Percentiles rank a stretch among this genome's conserved stretches.
Conservation (phyloP, 2,329 filamentous ascomycete species). For the Fusarium xyrophilum region DNA sequence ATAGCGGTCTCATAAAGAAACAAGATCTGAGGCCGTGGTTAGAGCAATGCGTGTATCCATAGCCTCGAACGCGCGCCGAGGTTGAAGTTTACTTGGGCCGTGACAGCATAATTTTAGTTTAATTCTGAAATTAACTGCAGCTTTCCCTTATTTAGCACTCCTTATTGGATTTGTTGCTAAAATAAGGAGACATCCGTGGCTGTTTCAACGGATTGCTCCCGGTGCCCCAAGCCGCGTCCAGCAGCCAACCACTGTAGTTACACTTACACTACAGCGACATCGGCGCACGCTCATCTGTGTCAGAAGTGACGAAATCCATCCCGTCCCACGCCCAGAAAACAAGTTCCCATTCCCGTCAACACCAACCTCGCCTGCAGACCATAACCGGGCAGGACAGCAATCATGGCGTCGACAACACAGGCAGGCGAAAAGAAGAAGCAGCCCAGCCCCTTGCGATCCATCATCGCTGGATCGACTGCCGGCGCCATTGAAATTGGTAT, state of each 20-base stretch:
- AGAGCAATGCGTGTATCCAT: background rate
- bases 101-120: background rate
- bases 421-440: conserved; percentile 47
- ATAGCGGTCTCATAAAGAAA: background rate
- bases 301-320: conserved; percentile 39
- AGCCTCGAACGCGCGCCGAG: background rate
- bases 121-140: background rate
- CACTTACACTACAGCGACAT: conserved; percentile 35
- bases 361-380: background rate
- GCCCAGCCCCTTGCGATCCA: conserved; percentile 85
- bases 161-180: background rate
- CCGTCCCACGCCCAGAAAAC: conserved; percentile 29
- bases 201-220: background rate
- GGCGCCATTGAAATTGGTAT: conserved; percentile 92
- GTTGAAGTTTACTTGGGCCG: conserved; percentile 4
- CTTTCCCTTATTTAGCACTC: background rate
- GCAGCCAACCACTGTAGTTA: background rate
- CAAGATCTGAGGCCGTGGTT: background rate
- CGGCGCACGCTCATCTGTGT: conserved; percentile 28
- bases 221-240: background rate
- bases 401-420: conserved; percentile 42
- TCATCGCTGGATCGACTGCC: conserved; percentile 90
- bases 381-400: conserved; percentile 4
- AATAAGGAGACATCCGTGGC: background rate
- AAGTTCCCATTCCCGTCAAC: conserved; percentile 6